Conservation (phyloP, 2,329 filamentous ascomycete genomes). For the Thyridium curvatum region DNA sequence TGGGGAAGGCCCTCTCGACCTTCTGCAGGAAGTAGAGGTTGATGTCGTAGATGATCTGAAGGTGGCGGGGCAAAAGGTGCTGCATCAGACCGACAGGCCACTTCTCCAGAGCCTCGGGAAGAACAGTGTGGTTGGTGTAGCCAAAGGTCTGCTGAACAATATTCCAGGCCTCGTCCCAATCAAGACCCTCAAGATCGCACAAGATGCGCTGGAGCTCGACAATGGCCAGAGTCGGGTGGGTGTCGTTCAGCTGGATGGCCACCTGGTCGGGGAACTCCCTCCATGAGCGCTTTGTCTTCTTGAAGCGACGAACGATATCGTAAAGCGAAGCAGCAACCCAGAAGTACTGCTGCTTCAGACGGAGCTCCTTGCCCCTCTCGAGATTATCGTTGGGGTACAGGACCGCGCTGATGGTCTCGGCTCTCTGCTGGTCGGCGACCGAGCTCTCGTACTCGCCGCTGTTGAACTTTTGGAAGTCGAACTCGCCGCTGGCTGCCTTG, state of each 20-base stretch:
- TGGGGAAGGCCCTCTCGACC: slow-evolving; percentile 86
- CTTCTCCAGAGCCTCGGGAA: slow-evolving; percentile 95
- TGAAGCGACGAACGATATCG: slow-evolving; percentile 96
- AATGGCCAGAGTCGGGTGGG: slow-evolving; percentile 91
- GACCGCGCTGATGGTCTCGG: slow-evolving; percentile 98
- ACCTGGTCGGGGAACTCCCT: slow-evolving; percentile 89
- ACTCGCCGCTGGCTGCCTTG: slow-evolving; percentile 94
- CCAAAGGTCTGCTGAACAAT: slow-evolving; percentile 77
- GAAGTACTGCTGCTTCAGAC: slow-evolving; percentile 99
- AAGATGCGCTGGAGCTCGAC: slow-evolving; percentile 93
- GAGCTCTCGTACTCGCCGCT: slow-evolving; percentile 96
- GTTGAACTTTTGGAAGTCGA: slow-evolving; percentile 99
- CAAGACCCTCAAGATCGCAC: slow-evolving; percentile 79
- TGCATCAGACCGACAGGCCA: slow-evolving; percentile 94
- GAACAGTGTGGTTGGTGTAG: slow-evolving; percentile 97
- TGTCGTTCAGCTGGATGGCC: slow-evolving; percentile 97
- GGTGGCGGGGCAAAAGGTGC: slow-evolving; percentile 84
- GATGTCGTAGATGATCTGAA: slow-evolving; percentile 98
- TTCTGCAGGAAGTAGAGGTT: slow-evolving; percentile 88
- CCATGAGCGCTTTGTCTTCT: slow-evolving; percentile 91
- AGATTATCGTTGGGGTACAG: slow-evolving; percentile 97
- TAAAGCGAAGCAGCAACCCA: slow-evolving; percentile 96
- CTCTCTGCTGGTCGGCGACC: slow-evolving; percentile 94
- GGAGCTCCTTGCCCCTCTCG: slow-evolving; percentile 91
- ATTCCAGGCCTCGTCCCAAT: slow-evolving; percentile 89